Conservation (phyloP, 129 eudicot genomes). For the Centaurea solstitialis region DNA sequence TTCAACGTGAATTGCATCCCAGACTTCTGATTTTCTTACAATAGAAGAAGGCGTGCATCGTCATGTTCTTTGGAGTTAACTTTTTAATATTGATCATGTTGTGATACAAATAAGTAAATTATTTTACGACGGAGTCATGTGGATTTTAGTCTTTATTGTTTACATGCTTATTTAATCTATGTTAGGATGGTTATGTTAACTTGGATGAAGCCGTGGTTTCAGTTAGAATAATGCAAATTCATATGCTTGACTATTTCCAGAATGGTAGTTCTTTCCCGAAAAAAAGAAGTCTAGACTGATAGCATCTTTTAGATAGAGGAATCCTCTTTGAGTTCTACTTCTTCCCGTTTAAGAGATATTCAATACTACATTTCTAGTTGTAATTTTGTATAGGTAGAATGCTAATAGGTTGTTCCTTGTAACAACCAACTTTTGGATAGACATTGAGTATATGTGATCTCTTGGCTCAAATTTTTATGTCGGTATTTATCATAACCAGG, state of each 20-base stretch:
- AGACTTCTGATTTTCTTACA: neutral
- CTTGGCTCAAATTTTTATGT: neutral
- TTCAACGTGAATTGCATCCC: neutral
- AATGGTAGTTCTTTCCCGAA: neutral
- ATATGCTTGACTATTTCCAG: neutral
- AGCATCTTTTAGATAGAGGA: neutral
- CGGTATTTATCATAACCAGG: constrained; percentile 35
- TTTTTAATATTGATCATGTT: neutral
- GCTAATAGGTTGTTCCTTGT: neutral
- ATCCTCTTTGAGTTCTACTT: neutral
- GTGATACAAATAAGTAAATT: neutral
- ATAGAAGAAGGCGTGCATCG: neutral
- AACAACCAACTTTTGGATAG: neutral
- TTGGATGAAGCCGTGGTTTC: neutral
- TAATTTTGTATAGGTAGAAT: neutral
- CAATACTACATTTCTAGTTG: neutral
- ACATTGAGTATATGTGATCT: neutral
- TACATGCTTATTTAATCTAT: neutral
- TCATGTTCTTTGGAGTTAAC: no score
- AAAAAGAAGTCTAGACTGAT: neutral
- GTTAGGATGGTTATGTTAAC: neutral
- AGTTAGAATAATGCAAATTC: neutral
- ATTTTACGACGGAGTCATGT: neutral
- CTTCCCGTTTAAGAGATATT: neutral
- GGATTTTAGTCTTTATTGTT: neutral